Evolutionary conservation across 2,329 filamentous ascomycete genomes (phyloP).

Genomic region (Xylariaceae sp.): DNA sequence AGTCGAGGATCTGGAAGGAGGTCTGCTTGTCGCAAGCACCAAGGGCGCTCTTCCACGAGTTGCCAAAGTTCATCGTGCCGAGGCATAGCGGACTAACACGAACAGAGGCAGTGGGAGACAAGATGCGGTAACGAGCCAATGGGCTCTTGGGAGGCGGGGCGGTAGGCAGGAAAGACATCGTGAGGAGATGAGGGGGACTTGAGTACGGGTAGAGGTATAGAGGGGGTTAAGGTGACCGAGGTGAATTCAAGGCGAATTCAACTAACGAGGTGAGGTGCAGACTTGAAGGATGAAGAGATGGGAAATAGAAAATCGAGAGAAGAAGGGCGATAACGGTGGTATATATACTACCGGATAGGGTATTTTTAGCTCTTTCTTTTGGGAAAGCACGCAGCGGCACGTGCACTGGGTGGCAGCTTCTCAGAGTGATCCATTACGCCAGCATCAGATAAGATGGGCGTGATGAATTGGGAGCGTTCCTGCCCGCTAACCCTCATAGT

Average conservation of each 20-base stretch:
- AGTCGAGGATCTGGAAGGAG: constrained; percentile 60
- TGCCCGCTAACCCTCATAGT: too few relatives aligned
- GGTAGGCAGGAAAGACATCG: constrained; percentile 32
- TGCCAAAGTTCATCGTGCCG: constrained; percentile 55
- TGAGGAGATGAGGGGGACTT: neutral
- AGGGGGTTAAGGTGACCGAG: neutral
- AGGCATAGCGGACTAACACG: constrained; percentile 63
- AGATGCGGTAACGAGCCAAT: constrained; percentile 59
- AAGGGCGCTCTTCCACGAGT: constrained; percentile 52
- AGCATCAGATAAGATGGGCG: too few relatives aligned
- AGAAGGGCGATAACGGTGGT: neutral
- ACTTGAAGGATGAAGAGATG: neutral
- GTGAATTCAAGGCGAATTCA: neutral
- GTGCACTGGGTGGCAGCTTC: too few relatives aligned
- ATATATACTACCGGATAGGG: neutral
- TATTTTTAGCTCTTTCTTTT: too few relatives aligned
- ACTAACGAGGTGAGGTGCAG: too few relatives aligned
- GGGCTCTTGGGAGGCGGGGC: constrained; percentile 50
- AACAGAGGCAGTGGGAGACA: constrained; percentile 60
- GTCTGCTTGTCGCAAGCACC: constrained; percentile 60
- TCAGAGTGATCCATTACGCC: too few relatives aligned
- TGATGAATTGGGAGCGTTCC: too few relatives aligned
- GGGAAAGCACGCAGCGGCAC: too few relatives aligned
- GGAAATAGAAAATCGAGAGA: neutral
- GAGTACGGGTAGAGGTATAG: neutral